A percentile compares a stretch with the other conserved stretches of the same genome.
These are phyloP conservation scores for Starmerella bombi DNA, from an alignment of 805 yeast species.

Conservation along the genomic window DNA sequence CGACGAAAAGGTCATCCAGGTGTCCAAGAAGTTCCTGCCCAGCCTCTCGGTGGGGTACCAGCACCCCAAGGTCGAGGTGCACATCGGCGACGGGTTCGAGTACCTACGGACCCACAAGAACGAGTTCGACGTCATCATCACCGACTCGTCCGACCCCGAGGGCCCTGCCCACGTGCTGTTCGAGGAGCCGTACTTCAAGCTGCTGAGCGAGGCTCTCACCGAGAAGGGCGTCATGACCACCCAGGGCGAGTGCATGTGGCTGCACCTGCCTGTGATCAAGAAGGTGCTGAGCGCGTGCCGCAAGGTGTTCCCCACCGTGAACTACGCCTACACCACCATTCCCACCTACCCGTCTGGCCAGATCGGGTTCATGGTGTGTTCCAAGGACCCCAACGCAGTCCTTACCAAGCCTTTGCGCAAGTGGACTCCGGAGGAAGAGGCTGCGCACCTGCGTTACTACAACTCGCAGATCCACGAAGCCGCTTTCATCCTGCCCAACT, in stretches of 20 bases:
- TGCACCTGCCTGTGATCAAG: constrained; percentile 66
- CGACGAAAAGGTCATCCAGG: constrained; percentile 82
- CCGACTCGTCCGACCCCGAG: constrained; percentile 96
- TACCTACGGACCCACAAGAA: constrained; percentile 72
- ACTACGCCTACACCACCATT: constrained; percentile 65
- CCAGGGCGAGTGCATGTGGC: constrained; percentile 81
- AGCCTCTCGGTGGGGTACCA: constrained; percentile 69
- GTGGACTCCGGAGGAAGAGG: constrained; percentile 36
- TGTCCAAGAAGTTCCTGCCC: constrained; percentile 78
- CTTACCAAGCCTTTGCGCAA: constrained; percentile 42
- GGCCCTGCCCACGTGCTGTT: constrained; percentile 94
- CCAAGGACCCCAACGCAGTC: constrained; percentile 38
- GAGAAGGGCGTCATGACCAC: constrained; percentile 84
- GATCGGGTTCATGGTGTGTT: constrained; percentile 62
- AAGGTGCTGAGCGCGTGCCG: constrained; percentile 62
- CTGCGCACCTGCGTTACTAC: constrained; percentile 47
- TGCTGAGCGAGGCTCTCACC: constrained; percentile 75
- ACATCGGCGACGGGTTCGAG: constrained; percentile 96
- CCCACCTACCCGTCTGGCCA: constrained; percentile 87
- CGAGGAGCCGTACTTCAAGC: constrained; percentile 81
- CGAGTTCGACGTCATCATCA: constrained; percentile 86
- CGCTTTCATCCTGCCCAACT: constrained; percentile 64
- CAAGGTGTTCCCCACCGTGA: constrained; percentile 71
- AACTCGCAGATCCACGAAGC: constrained; percentile 52
- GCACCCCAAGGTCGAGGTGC: constrained; percentile 82